Conservation (phyloP, 306 rosid species). For the Quillaja saponaria region DNA sequence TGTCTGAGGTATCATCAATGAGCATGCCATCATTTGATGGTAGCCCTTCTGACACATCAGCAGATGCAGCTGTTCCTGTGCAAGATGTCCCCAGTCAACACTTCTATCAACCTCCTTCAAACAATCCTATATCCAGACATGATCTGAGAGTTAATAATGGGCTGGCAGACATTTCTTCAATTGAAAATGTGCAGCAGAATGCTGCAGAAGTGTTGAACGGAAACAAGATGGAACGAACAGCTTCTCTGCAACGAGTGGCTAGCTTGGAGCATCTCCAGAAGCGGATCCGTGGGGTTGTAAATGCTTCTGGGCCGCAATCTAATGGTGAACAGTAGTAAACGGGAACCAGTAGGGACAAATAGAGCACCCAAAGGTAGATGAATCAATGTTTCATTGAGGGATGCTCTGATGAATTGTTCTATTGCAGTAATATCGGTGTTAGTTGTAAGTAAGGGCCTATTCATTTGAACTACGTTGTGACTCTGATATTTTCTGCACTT, state of each 20-base stretch:
- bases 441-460: slow-evolving; percentile 27
- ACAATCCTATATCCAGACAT: slow-evolving; percentile 38
- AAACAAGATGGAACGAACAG: slow-evolving; percentile 53
- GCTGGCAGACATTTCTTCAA: slow-evolving; percentile 44
- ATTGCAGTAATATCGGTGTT: slow-evolving; percentile 24
- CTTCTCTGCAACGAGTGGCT: slow-evolving; percentile 78
- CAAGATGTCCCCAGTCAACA: slow-evolving; percentile 61
- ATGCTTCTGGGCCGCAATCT: slow-evolving; percentile 38
- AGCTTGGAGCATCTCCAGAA: slow-evolving; percentile 96
- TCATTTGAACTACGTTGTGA: slow-evolving; percentile 37
- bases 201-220: slow-evolving; percentile 39
- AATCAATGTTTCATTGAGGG: slow-evolving; percentile 16
- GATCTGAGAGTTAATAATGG: slow-evolving; percentile 45
- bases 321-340: slow-evolving; percentile 48
- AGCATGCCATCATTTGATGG: slow-evolving; percentile 58
- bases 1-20: slow-evolving; percentile 61
- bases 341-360: neutral
- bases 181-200: slow-evolving; percentile 50
- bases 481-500: slow-evolving; percentile 25
- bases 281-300: slow-evolving; percentile 62
- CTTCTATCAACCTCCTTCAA: slow-evolving; percentile 48
- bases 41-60: slow-evolving; percentile 77
- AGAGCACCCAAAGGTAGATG: slow-evolving; percentile 12
- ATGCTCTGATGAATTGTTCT: slow-evolving; percentile 22
- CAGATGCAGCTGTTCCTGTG: slow-evolving; percentile 62